Evolutionary conservation across 768 basidiomycete genomes (phyloP).

Genomic region (Termitomyces sp.): DNA sequence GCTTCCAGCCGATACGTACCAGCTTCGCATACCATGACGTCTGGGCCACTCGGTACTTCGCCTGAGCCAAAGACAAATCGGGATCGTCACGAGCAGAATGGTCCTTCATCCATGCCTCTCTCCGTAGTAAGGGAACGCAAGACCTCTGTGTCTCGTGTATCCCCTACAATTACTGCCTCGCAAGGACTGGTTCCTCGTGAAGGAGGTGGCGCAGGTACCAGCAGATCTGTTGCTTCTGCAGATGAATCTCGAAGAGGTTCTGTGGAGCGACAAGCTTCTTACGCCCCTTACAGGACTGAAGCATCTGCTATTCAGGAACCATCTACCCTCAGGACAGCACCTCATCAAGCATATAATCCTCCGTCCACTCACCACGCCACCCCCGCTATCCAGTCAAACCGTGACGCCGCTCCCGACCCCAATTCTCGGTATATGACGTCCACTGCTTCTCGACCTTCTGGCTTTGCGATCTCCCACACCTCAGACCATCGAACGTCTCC

Average conservation of each 20-base stretch:
- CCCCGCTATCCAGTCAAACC: neutral
- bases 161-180: neutral
- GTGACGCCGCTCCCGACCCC: neutral
- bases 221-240: neutral
- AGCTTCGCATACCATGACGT: constrained; percentile 21
- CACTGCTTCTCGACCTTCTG: neutral
- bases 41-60: neutral
- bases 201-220: constrained; percentile 4
- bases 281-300: neutral
- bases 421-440: neutral
- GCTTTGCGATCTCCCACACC: neutral
- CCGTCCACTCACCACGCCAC: constrained; percentile 1
- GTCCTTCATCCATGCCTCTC: constrained; percentile 10
- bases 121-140: constrained; percentile 12
- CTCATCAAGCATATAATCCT: constrained; percentile 2
- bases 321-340: neutral
- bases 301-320: constrained; percentile 1
- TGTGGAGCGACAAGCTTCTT: constrained; percentile 3
- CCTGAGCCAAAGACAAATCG: constrained; percentile 4
- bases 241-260: neutral
- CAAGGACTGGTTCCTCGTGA: constrained; percentile 4
- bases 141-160: constrained; percentile 11
- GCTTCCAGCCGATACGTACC: constrained; percentile 19
- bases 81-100: constrained; percentile 9
- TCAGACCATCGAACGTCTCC: constrained; percentile 2